Evolutionary conservation across 2,329 filamentous ascomycete genomes (phyloP).

Genomic region (Didymella lethalis): DNA sequence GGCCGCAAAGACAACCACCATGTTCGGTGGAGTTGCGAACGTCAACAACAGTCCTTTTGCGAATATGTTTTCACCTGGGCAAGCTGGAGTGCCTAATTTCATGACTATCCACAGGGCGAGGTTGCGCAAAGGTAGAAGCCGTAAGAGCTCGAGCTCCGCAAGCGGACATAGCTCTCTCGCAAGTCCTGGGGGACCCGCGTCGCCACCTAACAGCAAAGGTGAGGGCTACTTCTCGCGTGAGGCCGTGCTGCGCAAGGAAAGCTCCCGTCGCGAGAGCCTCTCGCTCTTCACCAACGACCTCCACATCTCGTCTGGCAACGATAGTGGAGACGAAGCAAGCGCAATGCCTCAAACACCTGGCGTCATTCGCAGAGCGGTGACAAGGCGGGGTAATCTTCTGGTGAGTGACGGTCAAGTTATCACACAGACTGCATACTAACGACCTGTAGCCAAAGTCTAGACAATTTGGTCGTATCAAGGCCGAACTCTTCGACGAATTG

Average conservation of each 20-base stretch:
- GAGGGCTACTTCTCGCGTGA: constrained; percentile 64
- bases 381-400: constrained; percentile 85
- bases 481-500: constrained; percentile 85
- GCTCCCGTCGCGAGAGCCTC: constrained; percentile 81
- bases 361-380: constrained; percentile 83
- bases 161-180: constrained; percentile 74
- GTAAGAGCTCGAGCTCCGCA: constrained; percentile 73
- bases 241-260: constrained; percentile 56
- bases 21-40: constrained; percentile 47
- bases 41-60: constrained; percentile 69
- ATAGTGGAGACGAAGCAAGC: constrained; percentile 75
- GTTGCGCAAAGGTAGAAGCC: constrained; percentile 65
- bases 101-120: constrained; percentile 77
- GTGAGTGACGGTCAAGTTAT: constrained; percentile 60
- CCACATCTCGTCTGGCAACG: constrained; percentile 79
- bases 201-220: constrained; percentile 70
- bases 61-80: constrained; percentile 67
- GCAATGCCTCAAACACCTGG: constrained; percentile 65
- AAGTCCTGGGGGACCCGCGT: constrained; percentile 75
- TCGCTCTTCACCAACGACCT: constrained; percentile 90
- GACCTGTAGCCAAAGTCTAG: constrained; percentile 84
- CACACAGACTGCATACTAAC: constrained; percentile 23
- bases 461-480: constrained; percentile 90
- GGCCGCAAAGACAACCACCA: constrained; percentile 65
- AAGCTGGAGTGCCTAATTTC: constrained; percentile 71